Evolutionary conservation across 106 monocot species (phyloP).

Genomic region (Dioscorea dumetorum): DNA sequence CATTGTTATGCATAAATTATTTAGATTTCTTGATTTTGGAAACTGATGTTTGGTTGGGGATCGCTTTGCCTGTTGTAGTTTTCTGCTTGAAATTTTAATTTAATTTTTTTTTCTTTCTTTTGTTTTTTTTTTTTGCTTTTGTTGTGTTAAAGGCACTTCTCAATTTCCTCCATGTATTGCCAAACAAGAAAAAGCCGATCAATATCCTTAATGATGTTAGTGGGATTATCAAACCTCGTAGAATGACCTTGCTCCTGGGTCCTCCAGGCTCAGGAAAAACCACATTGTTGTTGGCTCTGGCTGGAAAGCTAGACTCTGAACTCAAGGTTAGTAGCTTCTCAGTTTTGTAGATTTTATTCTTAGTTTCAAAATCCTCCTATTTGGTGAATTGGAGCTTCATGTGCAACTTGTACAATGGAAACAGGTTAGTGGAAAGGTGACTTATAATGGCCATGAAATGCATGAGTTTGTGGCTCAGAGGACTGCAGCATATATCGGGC

Average conservation of each 20-base stretch:
- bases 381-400: background rate
- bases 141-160: slow-evolving; percentile 6
- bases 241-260: background rate
- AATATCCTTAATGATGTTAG: slow-evolving; percentile 21
- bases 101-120: background rate
- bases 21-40: background rate
- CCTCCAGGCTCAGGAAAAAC: background rate
- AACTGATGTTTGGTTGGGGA: background rate
- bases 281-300: background rate
- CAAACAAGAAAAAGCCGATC: slow-evolving; percentile 11
- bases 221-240: slow-evolving; percentile 24
- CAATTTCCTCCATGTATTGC: slow-evolving; percentile 13
- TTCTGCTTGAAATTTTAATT: background rate
- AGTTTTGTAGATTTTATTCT: background rate
- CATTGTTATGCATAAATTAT: background rate
- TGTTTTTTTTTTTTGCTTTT: background rate
- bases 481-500: slow-evolving; percentile 16
- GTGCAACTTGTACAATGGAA: background rate
- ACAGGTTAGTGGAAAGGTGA: slow-evolving; percentile 11
- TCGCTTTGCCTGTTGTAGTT: no score
- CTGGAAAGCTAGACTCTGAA: background rate
- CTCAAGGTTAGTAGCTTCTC: background rate
- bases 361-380: background rate
- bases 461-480: slow-evolving; percentile 17
- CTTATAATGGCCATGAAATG: slow-evolving; percentile 24